Base-by-base conservation (phyloP, 1,284 basidiomycete species). In the Flammula alnicola region DNA sequence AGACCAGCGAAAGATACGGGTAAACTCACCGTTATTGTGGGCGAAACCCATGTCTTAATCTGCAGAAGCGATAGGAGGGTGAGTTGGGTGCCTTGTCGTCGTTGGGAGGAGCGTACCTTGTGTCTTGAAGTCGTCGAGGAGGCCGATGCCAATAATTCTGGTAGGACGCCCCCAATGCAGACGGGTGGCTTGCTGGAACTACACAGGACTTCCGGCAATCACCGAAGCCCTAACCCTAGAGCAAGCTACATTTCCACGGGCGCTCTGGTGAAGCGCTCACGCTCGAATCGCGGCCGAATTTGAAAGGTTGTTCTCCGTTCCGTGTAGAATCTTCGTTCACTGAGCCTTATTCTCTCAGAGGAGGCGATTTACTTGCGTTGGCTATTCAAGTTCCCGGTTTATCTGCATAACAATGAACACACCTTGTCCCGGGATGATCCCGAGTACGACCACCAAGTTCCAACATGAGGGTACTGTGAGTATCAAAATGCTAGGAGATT, bases 21-120 rank as follows among this genome's bases (percentile, higher is more conserved):
- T 27, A 32, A 36, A 73, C 80, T 63, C 45, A 88, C 86, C 86
- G 80, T 90, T 91, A 75, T 91, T 91, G 77, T 88, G 83, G 60
- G 72, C 76, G 70, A 89, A 90, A 83, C 87, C 87, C 87, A 90
- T 90, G 59, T 66, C 62, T 74, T 77, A 72, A 58, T 67, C 71
- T 73, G 47, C 3, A 38, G 30, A 49, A 46, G 23, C 17, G 23
- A 42, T 43, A 11, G 22, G 52, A 37, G 31, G 40, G 49, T 41
- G 51, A 25, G 16, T 52, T 14, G 22, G 59, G 7, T n/a, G 31
- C 17, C 25, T 53, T 23, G 26, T 49, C 22, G 36, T 54, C 37
- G 49, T 54, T 26, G 47, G 53, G 42, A 44, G 44, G 39, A 47
- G 52, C 69, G 36, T 71, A 73, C 71, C 68, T 69, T 70, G 67